Evolutionary conservation across 2,329 filamentous ascomycete species (phyloP), one percentile per base, ranked within the genome.

Genomic region (Trichoderma brevicompactum): DNA sequence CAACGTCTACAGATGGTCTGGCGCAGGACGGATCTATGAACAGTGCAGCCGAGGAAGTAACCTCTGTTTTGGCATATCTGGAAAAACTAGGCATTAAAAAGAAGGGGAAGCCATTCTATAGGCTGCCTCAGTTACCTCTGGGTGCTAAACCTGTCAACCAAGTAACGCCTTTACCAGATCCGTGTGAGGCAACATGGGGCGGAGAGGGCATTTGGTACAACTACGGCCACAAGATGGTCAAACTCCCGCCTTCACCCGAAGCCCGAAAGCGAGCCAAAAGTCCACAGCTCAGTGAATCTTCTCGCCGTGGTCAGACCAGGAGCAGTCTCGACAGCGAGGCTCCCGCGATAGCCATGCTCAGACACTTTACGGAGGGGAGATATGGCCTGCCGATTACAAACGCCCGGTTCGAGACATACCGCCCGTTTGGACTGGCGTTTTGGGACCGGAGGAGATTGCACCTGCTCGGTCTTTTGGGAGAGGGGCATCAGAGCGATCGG

Each of bases 361-460:
- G 50, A 19, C 43, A 48, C 7, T 43, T 41, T 0, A 46, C 41
- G 3, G 41, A 48, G 8, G 43, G 53, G 3, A 32, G 55, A 46
- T 56, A 65, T 7, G 34, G 49, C 1, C 17, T 53, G 40, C 60
- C 60, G 4, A 38, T 64, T 23, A 36, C 40, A 19, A 41, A 43
- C 17, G 60, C 38, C 5, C 13, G 38, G 15, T 67, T 71, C 49
- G 63, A 67, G 38, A 66, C 64, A 1, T 71, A 68, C 58, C 56
- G 68, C 13, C 68, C 5, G 5, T 40, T 70, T 3, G 69, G 69
- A 12, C 52, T 71, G 32, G 65, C 68, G 2, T 63, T 70, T 19
- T 71, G 70, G 69, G 70, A 70, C 58, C 44, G 5, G 19, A 10
- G 60, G 60, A 69, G 69, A 56, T 61, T 69, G 49, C 43, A 67